Evolutionary conservation across 176 grass and related monocot species (phyloP).

Genomic region (Zea luxurians): DNA sequence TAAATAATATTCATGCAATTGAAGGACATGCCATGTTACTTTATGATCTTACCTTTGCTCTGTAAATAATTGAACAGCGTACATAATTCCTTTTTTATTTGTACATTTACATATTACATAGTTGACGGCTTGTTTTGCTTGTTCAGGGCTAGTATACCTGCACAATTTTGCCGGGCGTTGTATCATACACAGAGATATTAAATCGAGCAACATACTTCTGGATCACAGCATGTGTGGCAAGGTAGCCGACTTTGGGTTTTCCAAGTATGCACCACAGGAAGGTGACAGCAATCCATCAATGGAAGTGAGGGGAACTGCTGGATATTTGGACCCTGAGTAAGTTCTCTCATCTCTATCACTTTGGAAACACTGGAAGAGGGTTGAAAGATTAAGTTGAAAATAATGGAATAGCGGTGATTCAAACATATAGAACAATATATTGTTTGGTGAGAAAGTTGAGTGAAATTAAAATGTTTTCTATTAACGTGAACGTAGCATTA

Average conservation of each 20-base stretch:
- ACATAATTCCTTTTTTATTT: conserved; percentile 17
- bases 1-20: conserved; percentile 4
- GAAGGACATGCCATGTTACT: neutral
- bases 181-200: conserved; percentile 80
- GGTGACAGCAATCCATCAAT: conserved; percentile 68
- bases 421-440: neutral
- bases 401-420: neutral
- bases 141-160: conserved; percentile 63
- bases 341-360: conserved; percentile 36
- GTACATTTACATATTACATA: conserved; percentile 12
- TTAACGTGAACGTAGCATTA: conserved; percentile 22
- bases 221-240: conserved; percentile 80
- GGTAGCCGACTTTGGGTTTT: conserved; percentile 69
- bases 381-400: neutral
- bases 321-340: conserved; percentile 85
- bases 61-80: neutral
- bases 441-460: neutral
- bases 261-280: conserved; percentile 76
- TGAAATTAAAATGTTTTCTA: neutral
- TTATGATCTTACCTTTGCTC: conserved; percentile 18
- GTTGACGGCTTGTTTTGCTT: conserved; percentile 18
- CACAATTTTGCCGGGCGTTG: conserved; percentile 62
- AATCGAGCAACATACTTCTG: conserved; percentile 80
- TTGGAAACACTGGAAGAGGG: conserved; percentile 9
- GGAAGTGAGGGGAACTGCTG: conserved; percentile 80